These are phyloP conservation scores for Claviceps pazoutovae DNA, from an alignment of 2,329 filamentous ascomycete species.

Conservation along the genomic window DNA sequence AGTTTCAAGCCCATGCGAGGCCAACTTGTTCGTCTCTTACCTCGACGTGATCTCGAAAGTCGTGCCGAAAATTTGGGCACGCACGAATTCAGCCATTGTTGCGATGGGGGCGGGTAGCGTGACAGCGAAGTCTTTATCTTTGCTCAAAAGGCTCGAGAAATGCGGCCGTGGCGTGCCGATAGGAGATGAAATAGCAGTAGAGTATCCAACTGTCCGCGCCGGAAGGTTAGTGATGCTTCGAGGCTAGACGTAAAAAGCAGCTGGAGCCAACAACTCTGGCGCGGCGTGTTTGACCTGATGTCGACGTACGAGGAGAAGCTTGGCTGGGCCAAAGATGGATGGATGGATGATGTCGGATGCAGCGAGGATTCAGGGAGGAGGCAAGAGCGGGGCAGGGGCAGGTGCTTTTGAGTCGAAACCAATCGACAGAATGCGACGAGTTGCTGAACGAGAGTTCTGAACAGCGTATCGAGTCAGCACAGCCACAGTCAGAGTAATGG, in stretches of 20 bases:
- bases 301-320: background rate
- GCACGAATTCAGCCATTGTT: conserved; percentile 93
- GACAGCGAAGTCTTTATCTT: too few relatives aligned
- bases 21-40: conserved; percentile 32
- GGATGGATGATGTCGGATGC: too few relatives aligned
- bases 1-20: background rate
- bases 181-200: background rate
- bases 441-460: background rate
- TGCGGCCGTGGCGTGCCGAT: background rate
- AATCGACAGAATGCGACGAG: background rate
- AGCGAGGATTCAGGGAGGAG: background rate
- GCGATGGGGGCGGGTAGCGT: too few relatives aligned
- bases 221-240: background rate
- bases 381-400: conserved; percentile 5
- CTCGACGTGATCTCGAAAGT: conserved; percentile 99
- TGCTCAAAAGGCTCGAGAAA: too few relatives aligned
- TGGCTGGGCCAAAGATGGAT: background rate
- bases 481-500: background rate
- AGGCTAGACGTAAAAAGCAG: background rate
- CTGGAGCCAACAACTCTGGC: background rate
- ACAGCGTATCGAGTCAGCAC: background rate
- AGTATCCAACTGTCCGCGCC: background rate
- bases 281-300: background rate
- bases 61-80: conserved; percentile 97
- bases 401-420: background rate